These are phyloP conservation scores for Cercospora sesami DNA, from an alignment of 2,329 filamentous ascomycete genomes.

Conservation along the genomic window DNA sequence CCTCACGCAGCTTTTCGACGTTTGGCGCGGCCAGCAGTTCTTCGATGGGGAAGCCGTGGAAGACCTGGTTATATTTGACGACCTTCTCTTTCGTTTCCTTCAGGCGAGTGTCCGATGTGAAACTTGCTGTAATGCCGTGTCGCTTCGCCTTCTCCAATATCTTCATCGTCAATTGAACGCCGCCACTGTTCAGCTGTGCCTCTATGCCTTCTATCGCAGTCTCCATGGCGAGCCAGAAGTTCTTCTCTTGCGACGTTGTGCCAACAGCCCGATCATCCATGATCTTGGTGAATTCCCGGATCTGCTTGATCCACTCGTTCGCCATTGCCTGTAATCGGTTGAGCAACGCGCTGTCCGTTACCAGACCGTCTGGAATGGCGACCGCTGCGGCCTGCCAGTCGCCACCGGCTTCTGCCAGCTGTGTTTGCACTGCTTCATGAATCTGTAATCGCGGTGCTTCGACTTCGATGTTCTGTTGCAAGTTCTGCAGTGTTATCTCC, in stretches of 20 bases:
- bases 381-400: conserved; percentile 73
- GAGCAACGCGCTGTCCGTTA: conserved; percentile 86
- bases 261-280: conserved; percentile 75
- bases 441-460: conserved; percentile 85
- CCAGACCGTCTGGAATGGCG: conserved; percentile 69
- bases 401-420: conserved; percentile 70
- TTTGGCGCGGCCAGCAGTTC: conserved; percentile 92
- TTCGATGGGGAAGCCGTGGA: conserved; percentile 96
- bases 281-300: conserved; percentile 93
- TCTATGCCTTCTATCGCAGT: conserved; percentile 89
- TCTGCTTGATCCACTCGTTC: conserved; percentile 98
- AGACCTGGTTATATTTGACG: conserved; percentile 97
- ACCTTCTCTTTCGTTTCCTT: conserved; percentile 96
- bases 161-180: conserved; percentile 86
- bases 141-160: conserved; percentile 96
- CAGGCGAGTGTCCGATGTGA: conserved; percentile 90
- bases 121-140: conserved; percentile 96
- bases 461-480: conserved; percentile 98
- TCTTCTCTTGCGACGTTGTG: conserved; percentile 95
- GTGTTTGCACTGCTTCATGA: conserved; percentile 82
- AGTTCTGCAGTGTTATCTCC: conserved; percentile 82
- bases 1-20: conserved; percentile 82
- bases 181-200: conserved; percentile 80
- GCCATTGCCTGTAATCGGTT: conserved; percentile 92
- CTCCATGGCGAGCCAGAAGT: conserved; percentile 99